Percentiles rank a stretch among this genome's conserved stretches.
Conservation (phyloP, 2,329 filamentous ascomycete genomes). For the Colletotrichum plurivorum region DNA sequence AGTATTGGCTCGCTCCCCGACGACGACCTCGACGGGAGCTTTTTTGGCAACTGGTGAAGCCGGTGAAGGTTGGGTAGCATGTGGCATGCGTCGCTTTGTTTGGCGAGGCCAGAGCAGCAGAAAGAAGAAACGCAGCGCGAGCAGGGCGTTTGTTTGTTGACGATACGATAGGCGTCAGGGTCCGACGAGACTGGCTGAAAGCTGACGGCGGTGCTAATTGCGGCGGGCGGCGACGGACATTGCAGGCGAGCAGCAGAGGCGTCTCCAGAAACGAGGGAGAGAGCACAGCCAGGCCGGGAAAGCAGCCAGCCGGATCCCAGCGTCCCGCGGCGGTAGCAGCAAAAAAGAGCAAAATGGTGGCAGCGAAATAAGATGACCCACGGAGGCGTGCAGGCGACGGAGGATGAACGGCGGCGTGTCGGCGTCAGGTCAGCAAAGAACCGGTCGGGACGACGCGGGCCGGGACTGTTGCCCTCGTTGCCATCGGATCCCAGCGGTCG, state of each 20-base stretch:
- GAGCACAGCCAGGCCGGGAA: constrained; percentile 21
- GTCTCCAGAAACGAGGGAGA: constrained; percentile 13
- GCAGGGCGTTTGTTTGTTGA: constrained; percentile 30
- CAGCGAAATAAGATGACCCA: constrained; percentile 16
- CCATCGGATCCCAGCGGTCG: constrained; percentile 15
- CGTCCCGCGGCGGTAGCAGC: not conserved
- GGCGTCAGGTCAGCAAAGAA: constrained; percentile 25
- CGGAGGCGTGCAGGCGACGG: constrained; percentile 26
- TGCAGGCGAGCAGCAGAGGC: constrained; percentile 22
- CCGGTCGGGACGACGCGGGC: constrained; percentile 36
- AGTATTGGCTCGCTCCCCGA: not conserved
- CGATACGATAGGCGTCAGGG: constrained; percentile 9
- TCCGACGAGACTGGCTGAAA: constrained; percentile 16
- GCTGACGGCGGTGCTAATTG: constrained; percentile 15
- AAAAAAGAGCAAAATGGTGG: constrained; percentile 1
- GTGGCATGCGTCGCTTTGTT: constrained; percentile 16
- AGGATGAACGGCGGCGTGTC: constrained; percentile 23
- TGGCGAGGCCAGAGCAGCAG: not conserved
- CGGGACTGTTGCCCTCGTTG: constrained; percentile 23
- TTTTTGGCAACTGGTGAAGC: constrained; percentile 4
- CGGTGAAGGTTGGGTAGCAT: not conserved
- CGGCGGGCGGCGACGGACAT: constrained; percentile 13
- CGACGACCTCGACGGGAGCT: not conserved
- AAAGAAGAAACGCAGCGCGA: constrained; percentile 9
- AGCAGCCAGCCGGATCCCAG: constrained; percentile 5